Percentiles rank a stretch among this genome's conserved stretches.
These are phyloP conservation scores for Mycotypha africana DNA, from an alignment of 371 early-diverging fungal species.

Conservation along the genomic window DNA sequence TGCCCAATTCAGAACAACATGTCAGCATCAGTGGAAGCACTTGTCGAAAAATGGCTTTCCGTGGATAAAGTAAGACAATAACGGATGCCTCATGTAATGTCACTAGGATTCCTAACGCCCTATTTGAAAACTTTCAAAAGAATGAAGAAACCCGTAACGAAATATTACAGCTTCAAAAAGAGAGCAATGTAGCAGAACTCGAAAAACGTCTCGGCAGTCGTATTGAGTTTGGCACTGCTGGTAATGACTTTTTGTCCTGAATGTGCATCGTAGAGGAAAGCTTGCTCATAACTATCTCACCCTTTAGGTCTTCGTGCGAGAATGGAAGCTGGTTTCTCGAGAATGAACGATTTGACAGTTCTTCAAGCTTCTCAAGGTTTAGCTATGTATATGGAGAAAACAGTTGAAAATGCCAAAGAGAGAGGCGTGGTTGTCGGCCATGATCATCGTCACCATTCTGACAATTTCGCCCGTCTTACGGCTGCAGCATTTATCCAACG, in stretches of 20 bases:
- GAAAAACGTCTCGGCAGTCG: constrained; percentile 63
- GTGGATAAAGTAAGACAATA: constrained; percentile 57
- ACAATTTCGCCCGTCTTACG: constrained; percentile 77
- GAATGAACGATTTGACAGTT: constrained; percentile 94
- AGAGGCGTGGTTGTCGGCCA: constrained; percentile 92
- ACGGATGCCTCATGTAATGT: neutral
- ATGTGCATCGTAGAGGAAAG: too few relatives aligned
- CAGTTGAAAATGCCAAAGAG: constrained; percentile 44
- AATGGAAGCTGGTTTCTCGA: constrained; percentile 94
- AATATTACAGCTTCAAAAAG: constrained; percentile 49
- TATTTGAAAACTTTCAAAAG: constrained; percentile 20
- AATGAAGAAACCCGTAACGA: constrained; percentile 66
- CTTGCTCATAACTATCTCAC: too few relatives aligned
- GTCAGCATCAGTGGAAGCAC: constrained; percentile 16
- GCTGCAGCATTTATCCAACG: constrained; percentile 79
- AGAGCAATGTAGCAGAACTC: constrained; percentile 52
- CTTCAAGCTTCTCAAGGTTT: constrained; percentile 83
- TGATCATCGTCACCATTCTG: constrained; percentile 91
- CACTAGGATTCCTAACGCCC: neutral
- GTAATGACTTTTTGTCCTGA: too few relatives aligned
- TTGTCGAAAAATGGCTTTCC: constrained; percentile 62
- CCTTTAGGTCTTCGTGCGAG: constrained; percentile 75
- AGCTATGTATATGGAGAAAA: constrained; percentile 51
- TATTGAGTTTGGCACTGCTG: constrained; percentile 90
- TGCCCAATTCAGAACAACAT: too few relatives aligned